Percentiles rank a stretch among this genome's conserved stretches.
phyloP scores from a whole-genome alignment of 1,284 basidiomycete genomes.

The Pyrrhoderma lamaoense region DNA sequence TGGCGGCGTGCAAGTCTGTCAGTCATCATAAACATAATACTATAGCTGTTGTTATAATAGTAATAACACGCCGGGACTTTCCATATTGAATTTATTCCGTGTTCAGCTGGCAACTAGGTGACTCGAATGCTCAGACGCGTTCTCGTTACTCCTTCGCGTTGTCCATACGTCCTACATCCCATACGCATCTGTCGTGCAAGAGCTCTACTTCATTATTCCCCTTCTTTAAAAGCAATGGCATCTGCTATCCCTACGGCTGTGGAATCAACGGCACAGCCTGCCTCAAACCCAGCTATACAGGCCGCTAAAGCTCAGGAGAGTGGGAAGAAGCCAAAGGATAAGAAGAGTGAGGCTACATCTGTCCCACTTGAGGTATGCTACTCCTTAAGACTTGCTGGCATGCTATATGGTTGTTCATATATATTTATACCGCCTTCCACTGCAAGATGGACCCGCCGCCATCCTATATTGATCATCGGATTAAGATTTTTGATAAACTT shows the following conservation, averaged over 20 bases:
- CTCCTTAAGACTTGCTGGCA: not conserved
- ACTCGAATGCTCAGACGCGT: not conserved
- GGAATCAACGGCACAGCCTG: constrained; percentile 34
- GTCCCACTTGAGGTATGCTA: constrained; percentile 55
- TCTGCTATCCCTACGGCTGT: constrained; percentile 22
- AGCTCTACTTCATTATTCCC: not conserved
- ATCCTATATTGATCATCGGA: constrained; percentile 82
- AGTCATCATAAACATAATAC: too few species aligned
- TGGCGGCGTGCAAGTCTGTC: too few species aligned
- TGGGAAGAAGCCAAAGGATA: constrained; percentile 45
- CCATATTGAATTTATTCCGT: too few species aligned
- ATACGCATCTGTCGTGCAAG: not conserved
- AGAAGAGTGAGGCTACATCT: constrained; percentile 41
- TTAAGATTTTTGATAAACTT: constrained; percentile 86
- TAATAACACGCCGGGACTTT: too few species aligned
- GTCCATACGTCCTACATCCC: not conserved
- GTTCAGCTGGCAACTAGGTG: not conserved
- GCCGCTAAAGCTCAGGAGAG: constrained; percentile 19
- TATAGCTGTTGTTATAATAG: too few species aligned
- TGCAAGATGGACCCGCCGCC: constrained; percentile 86
- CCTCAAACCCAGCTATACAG: constrained; percentile 29
- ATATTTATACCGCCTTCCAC: constrained; percentile 80
- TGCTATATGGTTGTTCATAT: constrained; percentile 30
- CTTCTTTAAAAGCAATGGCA: not conserved
- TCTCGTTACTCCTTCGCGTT: not conserved